phyloP scores from a whole-genome alignment of 495 filamentous ascomycete species.

The Aspergillus cristatus region DNA sequence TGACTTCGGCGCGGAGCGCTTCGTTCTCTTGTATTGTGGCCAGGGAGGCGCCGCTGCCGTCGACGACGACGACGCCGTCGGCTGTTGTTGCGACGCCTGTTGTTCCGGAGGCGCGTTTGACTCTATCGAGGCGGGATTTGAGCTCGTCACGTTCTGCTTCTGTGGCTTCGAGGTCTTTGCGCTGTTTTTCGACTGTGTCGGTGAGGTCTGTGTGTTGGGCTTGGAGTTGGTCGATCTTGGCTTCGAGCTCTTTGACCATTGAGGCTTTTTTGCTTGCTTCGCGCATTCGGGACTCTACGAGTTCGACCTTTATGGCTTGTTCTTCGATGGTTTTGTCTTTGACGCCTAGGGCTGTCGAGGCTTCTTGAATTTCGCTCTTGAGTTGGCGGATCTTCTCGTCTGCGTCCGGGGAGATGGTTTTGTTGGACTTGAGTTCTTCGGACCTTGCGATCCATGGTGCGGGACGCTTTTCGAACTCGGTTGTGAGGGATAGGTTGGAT shows the following conservation, averaged over 20 bases:
- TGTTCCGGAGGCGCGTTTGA: slow-evolving; percentile 37
- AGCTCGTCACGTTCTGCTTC: slow-evolving; percentile 64
- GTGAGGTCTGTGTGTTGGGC: slow-evolving; percentile 24
- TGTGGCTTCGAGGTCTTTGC: slow-evolving; percentile 38
- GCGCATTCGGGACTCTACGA: slow-evolving; percentile 46
- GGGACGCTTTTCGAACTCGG: slow-evolving; percentile 71
- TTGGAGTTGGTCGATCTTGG: slow-evolving; percentile 56
- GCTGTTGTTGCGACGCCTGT: slow-evolving; percentile 37
- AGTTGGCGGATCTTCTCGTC: slow-evolving; percentile 70
- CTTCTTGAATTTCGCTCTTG: slow-evolving; percentile 63
- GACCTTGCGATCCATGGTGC: slow-evolving; percentile 80
- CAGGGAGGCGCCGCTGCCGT: slow-evolving; percentile 33
- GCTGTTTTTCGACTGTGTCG: slow-evolving; percentile 27
- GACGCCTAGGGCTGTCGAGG: slow-evolving; percentile 54
- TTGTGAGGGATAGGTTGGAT: slow-evolving; percentile 65
- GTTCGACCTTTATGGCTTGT: slow-evolving; percentile 58
- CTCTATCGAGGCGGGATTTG: slow-evolving; percentile 57
- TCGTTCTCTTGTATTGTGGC: slow-evolving; percentile 68
- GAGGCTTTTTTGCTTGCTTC: slow-evolving; percentile 43
- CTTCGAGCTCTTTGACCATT: slow-evolving; percentile 41
- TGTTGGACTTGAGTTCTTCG: slow-evolving; percentile 66
- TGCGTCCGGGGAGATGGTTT: slow-evolving; percentile 65
- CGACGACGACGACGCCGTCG: slow-evolving; percentile 29
- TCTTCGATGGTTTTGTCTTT: slow-evolving; percentile 92
- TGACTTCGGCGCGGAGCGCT: slow-evolving; percentile 58